Percentiles rank a stretch among this genome's conserved stretches.
Evolutionary conservation across 352 stramenopile genomes (phyloP).

Genomic region (Globisporangium megalacanthum): DNA sequence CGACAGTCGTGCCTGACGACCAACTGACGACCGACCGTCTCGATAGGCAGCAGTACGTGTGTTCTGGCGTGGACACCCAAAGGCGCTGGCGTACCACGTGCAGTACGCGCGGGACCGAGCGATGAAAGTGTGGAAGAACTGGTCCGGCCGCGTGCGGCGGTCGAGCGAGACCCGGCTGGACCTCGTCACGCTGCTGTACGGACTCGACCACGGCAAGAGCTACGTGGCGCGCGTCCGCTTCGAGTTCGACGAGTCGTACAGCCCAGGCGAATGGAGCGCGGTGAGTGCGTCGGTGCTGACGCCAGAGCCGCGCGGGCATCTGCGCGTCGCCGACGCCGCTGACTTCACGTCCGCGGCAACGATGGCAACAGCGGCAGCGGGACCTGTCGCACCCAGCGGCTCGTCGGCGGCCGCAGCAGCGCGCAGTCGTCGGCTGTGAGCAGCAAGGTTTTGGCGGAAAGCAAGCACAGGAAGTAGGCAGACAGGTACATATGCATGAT

Average conservation of each 20-base stretch:
- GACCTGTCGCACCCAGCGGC: neutral
- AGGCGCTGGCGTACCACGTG: constrained; percentile 50
- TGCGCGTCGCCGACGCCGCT: constrained; percentile 12
- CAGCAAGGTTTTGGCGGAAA: neutral
- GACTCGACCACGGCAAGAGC: constrained; percentile 66
- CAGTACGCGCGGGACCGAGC: constrained; percentile 70
- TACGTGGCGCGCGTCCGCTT: constrained; percentile 73
- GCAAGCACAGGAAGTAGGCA: too few species aligned
- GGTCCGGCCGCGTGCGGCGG: constrained; percentile 39
- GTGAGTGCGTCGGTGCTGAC: constrained; percentile 45
- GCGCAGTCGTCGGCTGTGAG: constrained; percentile 1
- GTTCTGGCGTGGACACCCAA: constrained; percentile 46
- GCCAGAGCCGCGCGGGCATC: constrained; percentile 21
- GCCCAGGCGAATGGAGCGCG: constrained; percentile 52
- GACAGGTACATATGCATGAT: too few species aligned
- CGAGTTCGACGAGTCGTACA: constrained; percentile 42
- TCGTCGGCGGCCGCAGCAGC: neutral
- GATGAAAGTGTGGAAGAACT: constrained; percentile 80
- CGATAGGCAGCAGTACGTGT: constrained; percentile 55
- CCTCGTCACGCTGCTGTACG: constrained; percentile 57
- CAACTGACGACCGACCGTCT: too few species aligned
- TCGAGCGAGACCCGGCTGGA: constrained; percentile 46
- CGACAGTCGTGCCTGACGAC: neutral
- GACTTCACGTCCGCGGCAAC: neutral
- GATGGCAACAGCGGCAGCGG: neutral